These are phyloP conservation scores for Echites panduratus DNA, from an alignment of 257 asterid genomes.

Conservation along the genomic window DNA sequence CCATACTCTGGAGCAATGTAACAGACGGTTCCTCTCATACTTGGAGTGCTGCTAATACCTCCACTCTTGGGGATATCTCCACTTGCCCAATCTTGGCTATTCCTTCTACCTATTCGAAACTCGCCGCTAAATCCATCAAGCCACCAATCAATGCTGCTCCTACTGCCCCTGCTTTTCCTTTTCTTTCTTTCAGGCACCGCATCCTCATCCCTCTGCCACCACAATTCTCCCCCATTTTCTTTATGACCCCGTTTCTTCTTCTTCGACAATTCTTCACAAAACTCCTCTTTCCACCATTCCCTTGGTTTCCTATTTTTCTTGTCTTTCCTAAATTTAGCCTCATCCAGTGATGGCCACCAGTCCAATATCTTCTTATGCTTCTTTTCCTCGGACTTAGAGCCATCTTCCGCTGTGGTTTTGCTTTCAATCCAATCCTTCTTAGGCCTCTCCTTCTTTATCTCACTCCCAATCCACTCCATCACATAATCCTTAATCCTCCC, in stretches of 20 bases:
- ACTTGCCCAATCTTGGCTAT: conserved; percentile 70
- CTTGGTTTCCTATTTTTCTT: conserved; percentile 55
- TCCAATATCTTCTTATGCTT: conserved; percentile 64
- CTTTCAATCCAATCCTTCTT: conserved; percentile 68
- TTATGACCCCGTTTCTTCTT: conserved; percentile 50
- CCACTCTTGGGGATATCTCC: conserved; percentile 81
- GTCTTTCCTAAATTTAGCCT: conserved; percentile 41
- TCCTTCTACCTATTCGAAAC: conserved; percentile 56
- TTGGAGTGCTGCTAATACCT: conserved; percentile 90
- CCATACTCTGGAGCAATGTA: conserved; percentile 84
- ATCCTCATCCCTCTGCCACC: conserved; percentile 86
- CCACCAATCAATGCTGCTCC: conserved; percentile 77
- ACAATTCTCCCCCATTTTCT: conserved; percentile 42
- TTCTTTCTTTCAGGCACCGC: conserved; percentile 44
- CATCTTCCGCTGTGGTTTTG: conserved; percentile 31
- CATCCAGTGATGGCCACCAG: conserved; percentile 70
- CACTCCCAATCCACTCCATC: conserved; percentile 97
- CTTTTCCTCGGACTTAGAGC: conserved; percentile 34
- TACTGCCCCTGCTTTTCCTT: conserved; percentile 47
- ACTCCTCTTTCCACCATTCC: conserved; percentile 98
- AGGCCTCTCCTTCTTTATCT: conserved; percentile 69
- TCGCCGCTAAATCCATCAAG: conserved; percentile 81
- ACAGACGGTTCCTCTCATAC: conserved; percentile 96
- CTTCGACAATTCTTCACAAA: conserved; percentile 74
- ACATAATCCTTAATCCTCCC: conserved; percentile 86